Conservation (phyloP, 202 grass and related monocot genomes). For the Elaeis oleifera region DNA sequence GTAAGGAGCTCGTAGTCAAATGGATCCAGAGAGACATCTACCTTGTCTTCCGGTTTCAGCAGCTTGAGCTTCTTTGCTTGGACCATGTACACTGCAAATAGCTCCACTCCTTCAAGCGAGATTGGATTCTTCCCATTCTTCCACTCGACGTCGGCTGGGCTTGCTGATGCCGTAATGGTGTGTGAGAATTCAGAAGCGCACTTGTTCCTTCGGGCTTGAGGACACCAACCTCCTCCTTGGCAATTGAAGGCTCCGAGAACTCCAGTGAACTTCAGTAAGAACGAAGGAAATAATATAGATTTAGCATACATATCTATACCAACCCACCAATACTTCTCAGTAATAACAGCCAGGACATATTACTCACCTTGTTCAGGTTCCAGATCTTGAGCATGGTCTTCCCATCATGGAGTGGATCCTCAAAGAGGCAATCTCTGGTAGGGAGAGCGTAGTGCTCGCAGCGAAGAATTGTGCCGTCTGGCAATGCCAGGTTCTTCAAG, state of each 20-base stretch:
- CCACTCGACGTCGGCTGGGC: slow-evolving; percentile 76
- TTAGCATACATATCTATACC: neutral
- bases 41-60: slow-evolving; percentile 32
- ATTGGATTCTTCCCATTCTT: slow-evolving; percentile 21
- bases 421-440: slow-evolving; percentile 62
- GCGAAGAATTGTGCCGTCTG: slow-evolving; percentile 63
- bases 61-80: slow-evolving; percentile 35
- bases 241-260: slow-evolving; percentile 80
- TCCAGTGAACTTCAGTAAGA: slow-evolving; percentile 31
- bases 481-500: slow-evolving; percentile 45
- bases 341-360: too few species aligned
- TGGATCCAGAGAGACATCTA: slow-evolving; percentile 51
- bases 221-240: slow-evolving; percentile 95
- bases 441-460: slow-evolving; percentile 75
- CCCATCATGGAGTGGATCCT: slow-evolving; percentile 68
- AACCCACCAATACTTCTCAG: too few species aligned
- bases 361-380: slow-evolving; percentile 49
- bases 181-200: slow-evolving; percentile 43
- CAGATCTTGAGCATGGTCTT: slow-evolving; percentile 79
- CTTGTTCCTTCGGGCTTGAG: slow-evolving; percentile 54
- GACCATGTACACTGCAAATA: slow-evolving; percentile 52
- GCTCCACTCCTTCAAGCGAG: slow-evolving; percentile 9
- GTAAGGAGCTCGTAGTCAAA: slow-evolving; percentile 82
- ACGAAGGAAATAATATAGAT: neutral
- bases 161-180: slow-evolving; percentile 26